A percentile compares a stretch with the other conserved stretches of the same genome.
phyloP scores from a whole-genome alignment of 768 basidiomycete species.

The Chiua virens region DNA sequence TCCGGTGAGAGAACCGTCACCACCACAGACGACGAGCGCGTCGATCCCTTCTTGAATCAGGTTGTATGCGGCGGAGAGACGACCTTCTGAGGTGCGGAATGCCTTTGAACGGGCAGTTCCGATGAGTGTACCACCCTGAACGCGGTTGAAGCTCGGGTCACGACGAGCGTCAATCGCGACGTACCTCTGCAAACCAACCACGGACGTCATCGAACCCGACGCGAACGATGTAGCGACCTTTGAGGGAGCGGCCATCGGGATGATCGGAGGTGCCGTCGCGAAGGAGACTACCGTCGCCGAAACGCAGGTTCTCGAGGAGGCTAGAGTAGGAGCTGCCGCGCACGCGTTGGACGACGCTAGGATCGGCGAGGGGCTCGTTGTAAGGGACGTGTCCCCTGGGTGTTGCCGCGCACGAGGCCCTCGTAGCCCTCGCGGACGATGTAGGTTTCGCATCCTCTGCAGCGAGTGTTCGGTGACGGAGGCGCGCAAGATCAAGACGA shows the following conservation, averaged over 20 bases:
- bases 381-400: conserved; percentile 33
- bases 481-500: background rate
- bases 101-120: conserved; percentile 86
- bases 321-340: conserved; percentile 28
- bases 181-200: conserved; percentile 88
- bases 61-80: conserved; percentile 85
- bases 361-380: conserved; percentile 31
- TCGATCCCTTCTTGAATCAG: conserved; percentile 97
- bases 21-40: conserved; percentile 94
- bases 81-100: conserved; percentile 87
- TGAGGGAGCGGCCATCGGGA: conserved; percentile 65
- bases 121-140: conserved; percentile 89
- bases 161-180: conserved; percentile 16
- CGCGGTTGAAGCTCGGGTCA: background rate
- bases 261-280: conserved; percentile 83
- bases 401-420: conserved; percentile 90
- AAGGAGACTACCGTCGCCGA: conserved; percentile 76
- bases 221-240: conserved; percentile 88
- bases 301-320: conserved; percentile 73
- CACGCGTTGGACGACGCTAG: conserved; percentile 14
- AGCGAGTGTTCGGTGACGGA: background rate
- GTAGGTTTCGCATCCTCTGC: conserved; percentile 89
- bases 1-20: conserved; percentile 95
- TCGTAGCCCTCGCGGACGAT: conserved; percentile 98
- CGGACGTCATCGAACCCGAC: conserved; percentile 99